Evolutionary conservation across 305 asterid genomes (phyloP).

Genomic region (Solanum chacoense): DNA sequence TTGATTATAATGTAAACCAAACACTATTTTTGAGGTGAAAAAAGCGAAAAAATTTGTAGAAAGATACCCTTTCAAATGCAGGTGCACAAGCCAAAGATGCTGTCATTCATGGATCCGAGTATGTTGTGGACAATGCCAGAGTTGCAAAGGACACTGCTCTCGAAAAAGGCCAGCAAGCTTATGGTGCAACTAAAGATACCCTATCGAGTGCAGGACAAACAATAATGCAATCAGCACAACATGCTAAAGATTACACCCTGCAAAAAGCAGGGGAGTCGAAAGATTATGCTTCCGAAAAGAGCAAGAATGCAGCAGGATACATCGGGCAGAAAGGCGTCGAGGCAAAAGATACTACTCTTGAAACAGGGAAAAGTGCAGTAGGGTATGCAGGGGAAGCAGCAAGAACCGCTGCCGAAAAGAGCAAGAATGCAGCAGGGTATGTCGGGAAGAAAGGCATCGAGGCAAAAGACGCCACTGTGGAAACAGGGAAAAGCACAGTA

Average conservation of each 20-base stretch:
- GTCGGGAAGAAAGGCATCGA: conserved; percentile 24
- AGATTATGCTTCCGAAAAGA: conserved; percentile 1
- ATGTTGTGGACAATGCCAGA: not conserved
- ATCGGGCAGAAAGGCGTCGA: conserved; percentile 25
- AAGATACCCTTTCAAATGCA: not conserved
- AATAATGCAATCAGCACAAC: not conserved
- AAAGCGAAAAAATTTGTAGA: not conserved
- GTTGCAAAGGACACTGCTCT: not conserved
- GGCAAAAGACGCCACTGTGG: conserved; percentile 40
- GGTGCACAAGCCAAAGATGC: not conserved
- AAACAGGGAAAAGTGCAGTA: conserved; percentile 34
- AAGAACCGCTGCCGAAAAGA: conserved; percentile 1
- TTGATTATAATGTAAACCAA: not conserved
- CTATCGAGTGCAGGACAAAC: not conserved
- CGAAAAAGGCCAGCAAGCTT: conserved; percentile 15
- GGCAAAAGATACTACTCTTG: conserved; percentile 42
- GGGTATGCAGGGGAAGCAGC: conserved; percentile 48
- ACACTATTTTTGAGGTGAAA: not conserved
- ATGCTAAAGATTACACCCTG: not conserved
- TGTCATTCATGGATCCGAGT: not conserved
- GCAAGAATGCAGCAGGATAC: conserved; percentile 12
- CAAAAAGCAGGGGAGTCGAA: not conserved
- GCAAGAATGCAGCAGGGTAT: conserved; percentile 14
- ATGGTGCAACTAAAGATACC: not conserved
- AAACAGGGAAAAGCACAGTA: conserved; percentile 33